Base-by-base conservation (phyloP, 106 monocot genomes). In the Allium cepa region DNA sequence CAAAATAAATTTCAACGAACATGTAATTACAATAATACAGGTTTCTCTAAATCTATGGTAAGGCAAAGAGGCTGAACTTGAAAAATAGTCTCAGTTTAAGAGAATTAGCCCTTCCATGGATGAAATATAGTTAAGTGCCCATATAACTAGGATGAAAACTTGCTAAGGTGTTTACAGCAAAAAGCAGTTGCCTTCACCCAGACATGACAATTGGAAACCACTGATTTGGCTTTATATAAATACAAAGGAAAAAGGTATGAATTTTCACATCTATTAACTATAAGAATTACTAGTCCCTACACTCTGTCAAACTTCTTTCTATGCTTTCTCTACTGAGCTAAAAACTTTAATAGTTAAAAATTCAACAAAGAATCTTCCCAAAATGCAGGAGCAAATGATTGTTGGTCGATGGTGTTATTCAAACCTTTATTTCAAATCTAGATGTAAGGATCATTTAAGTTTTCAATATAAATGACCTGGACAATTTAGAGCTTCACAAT, bases 401-500 rank as follows among this genome's bases (percentile, higher is more conserved):
- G 8, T 36, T 5, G 14, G 47, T 50, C 64, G 14, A 63, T 13
- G 7, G 5, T 36, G 11, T 45, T 36, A 3, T 45, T 9, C 46
- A 7, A 8, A 26, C 3, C 16, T 27, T 60, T 27, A 3, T 1
- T 7, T 15, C 2, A 26, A 61, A 12, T 46, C 46, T 47, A 8
- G 47, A 46, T 59, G 65, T 36, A 10, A 7, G 60, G 36, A 6
- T 22, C 36, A 36, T 12, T 7, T 18, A 22, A 73, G 12, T 48
- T 56, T 18, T 83, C 77, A 94, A 71, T 77, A 83, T 15, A 94
- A 10, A 51, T 72, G 82, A 11, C 93, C 93, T 56, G 84, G 77
- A 36, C 94, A 94, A 60, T 72, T 76, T 9, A 73, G 57, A 71
- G 90, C 77, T 14, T 77, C 78, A 69, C 94, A 94, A 55, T 80